Conservation (phyloP, 2,329 filamentous ascomycete species). For the Aspergillus udagawae region DNA sequence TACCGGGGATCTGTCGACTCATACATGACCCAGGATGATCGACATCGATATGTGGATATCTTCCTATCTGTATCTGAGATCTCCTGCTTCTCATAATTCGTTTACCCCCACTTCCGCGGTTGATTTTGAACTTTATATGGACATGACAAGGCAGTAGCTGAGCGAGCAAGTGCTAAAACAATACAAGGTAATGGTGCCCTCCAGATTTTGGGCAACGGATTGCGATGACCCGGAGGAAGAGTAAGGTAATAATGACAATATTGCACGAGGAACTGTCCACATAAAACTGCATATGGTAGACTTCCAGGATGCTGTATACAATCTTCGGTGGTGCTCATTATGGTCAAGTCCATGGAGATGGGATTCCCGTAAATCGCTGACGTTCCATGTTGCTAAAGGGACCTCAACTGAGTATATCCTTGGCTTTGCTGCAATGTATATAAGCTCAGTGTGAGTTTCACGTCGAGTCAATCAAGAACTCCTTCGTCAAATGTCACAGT, state of each 20-base stretch:
- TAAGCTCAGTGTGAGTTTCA: neutral
- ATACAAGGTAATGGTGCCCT: too few species aligned
- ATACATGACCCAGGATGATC: too few species aligned
- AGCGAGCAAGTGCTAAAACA: too few species aligned
- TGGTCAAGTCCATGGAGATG: neutral
- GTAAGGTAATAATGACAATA: neutral
- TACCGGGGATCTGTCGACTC: too few species aligned
- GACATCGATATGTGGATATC: too few species aligned
- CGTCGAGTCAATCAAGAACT: neutral
- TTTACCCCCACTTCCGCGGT: too few species aligned
- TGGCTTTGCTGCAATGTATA: neutral
- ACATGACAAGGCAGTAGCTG: too few species aligned
- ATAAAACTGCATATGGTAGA: neutral
- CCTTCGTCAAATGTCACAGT: neutral
- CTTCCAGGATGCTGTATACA: too few species aligned
- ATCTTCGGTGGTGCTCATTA: too few species aligned
- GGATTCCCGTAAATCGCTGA: neutral
- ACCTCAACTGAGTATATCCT: neutral
- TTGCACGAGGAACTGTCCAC: neutral
- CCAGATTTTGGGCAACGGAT: conserved; percentile 1
- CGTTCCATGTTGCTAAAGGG: neutral
- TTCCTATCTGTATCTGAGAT: too few species aligned
- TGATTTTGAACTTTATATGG: too few species aligned
- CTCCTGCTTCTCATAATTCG: too few species aligned
- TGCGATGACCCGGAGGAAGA: conserved; percentile 3